Conservation (phyloP, 2,329 filamentous ascomycete species). For the Calonectria hongkongensis region DNA sequence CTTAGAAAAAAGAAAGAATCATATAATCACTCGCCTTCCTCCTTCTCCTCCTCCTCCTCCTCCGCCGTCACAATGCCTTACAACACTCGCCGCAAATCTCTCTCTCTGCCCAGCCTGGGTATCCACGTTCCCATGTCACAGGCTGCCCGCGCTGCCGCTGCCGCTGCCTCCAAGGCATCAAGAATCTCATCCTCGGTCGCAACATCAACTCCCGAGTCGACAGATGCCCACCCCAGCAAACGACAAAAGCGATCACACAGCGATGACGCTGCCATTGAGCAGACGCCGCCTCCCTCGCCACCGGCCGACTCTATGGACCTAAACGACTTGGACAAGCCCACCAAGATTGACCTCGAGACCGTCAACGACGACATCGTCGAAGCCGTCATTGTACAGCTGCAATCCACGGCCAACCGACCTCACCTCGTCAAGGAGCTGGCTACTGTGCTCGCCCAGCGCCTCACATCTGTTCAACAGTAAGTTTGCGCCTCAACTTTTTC, state of each 20-base stretch:
- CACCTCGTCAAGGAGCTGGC: conserved; percentile 97
- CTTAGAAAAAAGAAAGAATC: conserved; percentile 19
- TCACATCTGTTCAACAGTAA: conserved; percentile 93
- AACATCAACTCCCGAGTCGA: conserved; percentile 56
- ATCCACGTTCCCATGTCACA: conserved; percentile 87
- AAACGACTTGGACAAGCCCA: conserved; percentile 49
- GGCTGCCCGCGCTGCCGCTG: conserved; percentile 72
- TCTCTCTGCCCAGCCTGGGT: conserved; percentile 93
- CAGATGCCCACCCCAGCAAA: conserved; percentile 71
- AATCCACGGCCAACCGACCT: conserved; percentile 92
- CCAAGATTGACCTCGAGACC: conserved; percentile 79
- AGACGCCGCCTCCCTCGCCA: conserved; percentile 78
- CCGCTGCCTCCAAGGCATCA: conserved; percentile 65
- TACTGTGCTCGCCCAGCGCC: conserved; percentile 82
- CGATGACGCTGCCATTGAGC: conserved; percentile 86
- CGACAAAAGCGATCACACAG: conserved; percentile 87
- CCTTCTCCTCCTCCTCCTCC: conserved; percentile 28
- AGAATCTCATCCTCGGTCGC: conserved; percentile 56
- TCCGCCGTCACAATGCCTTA: conserved; percentile 81
- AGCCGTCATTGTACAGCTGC: conserved; percentile 89
- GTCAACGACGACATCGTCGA: conserved; percentile 98
- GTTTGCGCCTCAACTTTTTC: conserved; percentile 61
- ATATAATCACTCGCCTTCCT: conserved; percentile 13
- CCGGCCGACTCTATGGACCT: conserved; percentile 55
- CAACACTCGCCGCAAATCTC: conserved; percentile 96